A percentile compares a stretch with the other conserved stretches of the same genome.
Conservation (phyloP, 257 asterid genomes). For the Orobanche coerulescens region DNA sequence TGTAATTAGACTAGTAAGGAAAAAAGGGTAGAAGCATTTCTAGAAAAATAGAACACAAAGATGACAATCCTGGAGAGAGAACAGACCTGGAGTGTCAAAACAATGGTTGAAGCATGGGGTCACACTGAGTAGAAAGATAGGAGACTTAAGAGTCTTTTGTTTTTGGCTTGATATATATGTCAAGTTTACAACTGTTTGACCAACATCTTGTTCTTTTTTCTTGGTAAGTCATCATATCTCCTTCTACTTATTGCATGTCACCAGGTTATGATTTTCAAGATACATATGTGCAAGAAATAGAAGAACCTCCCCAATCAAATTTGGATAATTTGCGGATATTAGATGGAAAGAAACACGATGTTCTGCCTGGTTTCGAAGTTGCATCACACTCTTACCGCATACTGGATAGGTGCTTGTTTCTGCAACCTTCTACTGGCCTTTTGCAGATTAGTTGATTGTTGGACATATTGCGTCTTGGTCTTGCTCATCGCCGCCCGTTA, state of each 20-base stretch:
- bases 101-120: not conserved
- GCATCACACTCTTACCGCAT: conserved; percentile 58
- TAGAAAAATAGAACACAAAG: not conserved
- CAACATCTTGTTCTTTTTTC: conserved; percentile 1
- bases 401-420: conserved; percentile 52
- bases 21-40: not conserved
- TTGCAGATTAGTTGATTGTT: too few relatives aligned
- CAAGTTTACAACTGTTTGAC: conserved; percentile 13
- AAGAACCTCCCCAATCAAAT: conserved; percentile 62
- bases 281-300: conserved; percentile 68
- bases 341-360: conserved; percentile 47
- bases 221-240: not conserved
- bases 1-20: not conserved
- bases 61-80: not conserved
- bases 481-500: too few relatives aligned
- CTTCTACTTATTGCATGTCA: conserved; percentile 10
- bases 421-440: not conserved
- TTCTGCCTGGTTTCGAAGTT: conserved; percentile 68
- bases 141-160: not conserved
- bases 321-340: conserved; percentile 46
- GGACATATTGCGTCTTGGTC: too few relatives aligned
- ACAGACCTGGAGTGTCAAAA: not conserved
- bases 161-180: not conserved
- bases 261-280: conserved; percentile 79
- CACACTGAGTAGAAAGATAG: not conserved